Evolutionary conservation across 148 eudicot species (phyloP).

Genomic region (Rhododendron ovatum): DNA sequence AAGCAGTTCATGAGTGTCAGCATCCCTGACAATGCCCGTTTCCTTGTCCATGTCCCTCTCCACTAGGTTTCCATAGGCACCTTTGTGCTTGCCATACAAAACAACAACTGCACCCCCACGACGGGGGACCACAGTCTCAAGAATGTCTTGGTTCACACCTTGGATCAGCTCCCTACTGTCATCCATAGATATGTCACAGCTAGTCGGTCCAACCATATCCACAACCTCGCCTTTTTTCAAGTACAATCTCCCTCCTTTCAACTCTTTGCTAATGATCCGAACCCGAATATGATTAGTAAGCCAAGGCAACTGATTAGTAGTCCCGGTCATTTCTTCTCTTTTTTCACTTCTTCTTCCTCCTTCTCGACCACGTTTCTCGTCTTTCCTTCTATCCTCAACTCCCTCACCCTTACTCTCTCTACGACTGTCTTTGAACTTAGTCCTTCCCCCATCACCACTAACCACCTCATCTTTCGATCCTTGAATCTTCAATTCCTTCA

Average conservation of each 20-base stretch:
- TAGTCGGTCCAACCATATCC: slow-evolving; percentile 80
- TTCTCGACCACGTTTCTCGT: slow-evolving; percentile 36
- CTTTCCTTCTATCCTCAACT: slow-evolving; percentile 14
- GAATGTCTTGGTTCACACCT: slow-evolving; percentile 68
- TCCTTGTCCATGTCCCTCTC: slow-evolving; percentile 66
- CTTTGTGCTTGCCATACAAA: slow-evolving; percentile 73
- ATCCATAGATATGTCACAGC: slow-evolving; percentile 79
- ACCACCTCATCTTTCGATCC: slow-evolving; percentile 21
- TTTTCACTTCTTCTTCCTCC: slow-evolving; percentile 17
- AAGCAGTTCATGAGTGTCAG: slow-evolving; percentile 62
- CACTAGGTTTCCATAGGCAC: slow-evolving; percentile 72
- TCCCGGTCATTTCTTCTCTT: slow-evolving; percentile 12
- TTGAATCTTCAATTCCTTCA: slow-evolving; percentile 49
- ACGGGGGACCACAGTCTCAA: slow-evolving; percentile 80
- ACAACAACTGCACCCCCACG: slow-evolving; percentile 80
- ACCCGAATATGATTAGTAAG: slow-evolving; percentile 79
- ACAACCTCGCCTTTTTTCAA: slow-evolving; percentile 76
- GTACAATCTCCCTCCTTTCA: slow-evolving; percentile 71
- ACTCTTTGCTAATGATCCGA: slow-evolving; percentile 57
- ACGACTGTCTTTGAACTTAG: slow-evolving; percentile 1
- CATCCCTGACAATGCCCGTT: slow-evolving; percentile 70
- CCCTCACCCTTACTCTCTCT: slow-evolving; percentile 28
- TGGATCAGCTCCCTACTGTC: slow-evolving; percentile 74
- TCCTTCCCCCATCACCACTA: slow-evolving; percentile 13
- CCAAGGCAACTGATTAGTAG: slow-evolving; percentile 42